Evolutionary conservation across 2,329 filamentous ascomycete species (phyloP), one percentile per base, ranked within the genome.

Genomic region (Verticillium klebahnii): DNA sequence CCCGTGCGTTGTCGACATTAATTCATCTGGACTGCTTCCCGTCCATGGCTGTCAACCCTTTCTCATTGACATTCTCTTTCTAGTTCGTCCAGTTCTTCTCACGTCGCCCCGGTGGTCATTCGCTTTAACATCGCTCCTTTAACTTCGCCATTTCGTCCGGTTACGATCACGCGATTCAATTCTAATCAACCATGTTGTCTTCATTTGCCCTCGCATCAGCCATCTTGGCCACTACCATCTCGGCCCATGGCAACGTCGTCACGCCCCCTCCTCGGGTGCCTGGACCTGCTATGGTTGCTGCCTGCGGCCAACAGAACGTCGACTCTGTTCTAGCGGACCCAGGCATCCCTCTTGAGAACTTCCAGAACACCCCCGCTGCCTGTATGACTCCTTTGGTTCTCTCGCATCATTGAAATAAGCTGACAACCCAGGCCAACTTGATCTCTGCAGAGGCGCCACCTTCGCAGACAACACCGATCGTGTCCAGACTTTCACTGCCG

Each of bases 401-500:
- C 19, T 11, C 19, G 4, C 9, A 19, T 23, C 45, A 12, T 12
- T 8, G 9, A 14, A 19, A 25, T 14, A 14, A 9, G 17, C 63
- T 54, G 45, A 65, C 57, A 56, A 0, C 32, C 8, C n/a, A 66
- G 64, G 64, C 60, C 37, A 65, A 59, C 31, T 81, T 50, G 77
- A 75, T 65, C 76, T 82, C 60, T 83, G 80, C 76, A 78, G 77
- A 63, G 80, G 80, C 12, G 77, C 78, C 68, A 71, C 73, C 23
- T 79, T 81, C 63, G 77, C 71, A 25, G 78, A 82, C 70, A 82
- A 81, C 70, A 65, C 64, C 29, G 71, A 70, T 61, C 74, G 71
- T 23, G 74, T 82, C 6, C 78, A 82, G 69, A 72, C 68, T 45
- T 82, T 76, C 68, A 68, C 69, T 0, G 68, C 77, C 0, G 79